These are phyloP conservation scores for Cladosporium phlei DNA, from an alignment of 2,329 filamentous ascomycete genomes.

Conservation along the genomic window DNA sequence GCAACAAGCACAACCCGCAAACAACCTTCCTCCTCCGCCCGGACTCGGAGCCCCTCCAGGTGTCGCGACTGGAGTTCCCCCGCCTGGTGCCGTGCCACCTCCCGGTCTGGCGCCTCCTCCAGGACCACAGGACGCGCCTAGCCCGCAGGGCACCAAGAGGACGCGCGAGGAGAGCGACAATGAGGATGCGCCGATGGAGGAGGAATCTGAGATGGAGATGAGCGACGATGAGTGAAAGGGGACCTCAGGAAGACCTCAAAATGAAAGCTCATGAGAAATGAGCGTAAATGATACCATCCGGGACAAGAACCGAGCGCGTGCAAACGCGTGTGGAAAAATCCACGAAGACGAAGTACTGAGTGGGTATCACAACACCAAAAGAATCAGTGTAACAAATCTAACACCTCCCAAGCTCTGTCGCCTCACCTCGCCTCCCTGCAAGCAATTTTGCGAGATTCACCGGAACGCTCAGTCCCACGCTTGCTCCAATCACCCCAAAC, in stretches of 20 bases:
- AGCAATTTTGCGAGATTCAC: slow-evolving; percentile 17
- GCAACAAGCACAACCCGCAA: slow-evolving; percentile 21
- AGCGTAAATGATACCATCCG: slow-evolving; percentile 11
- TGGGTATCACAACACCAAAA: slow-evolving; percentile 12
- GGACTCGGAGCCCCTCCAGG: slow-evolving; percentile 8
- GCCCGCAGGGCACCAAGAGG: slow-evolving; percentile 53
- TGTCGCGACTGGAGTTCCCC: slow-evolving; percentile 3
- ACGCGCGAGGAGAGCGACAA: slow-evolving; percentile 39
- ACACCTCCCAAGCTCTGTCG: slow-evolving; percentile 22
- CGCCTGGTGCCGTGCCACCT: slow-evolving; percentile 16
- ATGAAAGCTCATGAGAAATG: slow-evolving; percentile 30
- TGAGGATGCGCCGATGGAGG: slow-evolving; percentile 38
- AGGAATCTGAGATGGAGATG: slow-evolving; percentile 51
- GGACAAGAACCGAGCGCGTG: background rate
- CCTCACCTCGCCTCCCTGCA: slow-evolving; percentile 15
- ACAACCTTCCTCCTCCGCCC: slow-evolving; percentile 8
- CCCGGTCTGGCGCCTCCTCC: slow-evolving; percentile 49
- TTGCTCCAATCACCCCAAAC: slow-evolving; percentile 80
- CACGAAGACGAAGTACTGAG: background rate
- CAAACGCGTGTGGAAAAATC: background rate
- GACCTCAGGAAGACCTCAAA: background rate
- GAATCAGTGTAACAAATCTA: slow-evolving; percentile 9
- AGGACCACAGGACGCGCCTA: slow-evolving; percentile 46
- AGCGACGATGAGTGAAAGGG: slow-evolving; percentile 60
- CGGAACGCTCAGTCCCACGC: slow-evolving; percentile 61